These are phyloP conservation scores for Coemansia sp. DNA, from an alignment of 192 early-diverging fungal genomes.

Conservation along the genomic window DNA sequence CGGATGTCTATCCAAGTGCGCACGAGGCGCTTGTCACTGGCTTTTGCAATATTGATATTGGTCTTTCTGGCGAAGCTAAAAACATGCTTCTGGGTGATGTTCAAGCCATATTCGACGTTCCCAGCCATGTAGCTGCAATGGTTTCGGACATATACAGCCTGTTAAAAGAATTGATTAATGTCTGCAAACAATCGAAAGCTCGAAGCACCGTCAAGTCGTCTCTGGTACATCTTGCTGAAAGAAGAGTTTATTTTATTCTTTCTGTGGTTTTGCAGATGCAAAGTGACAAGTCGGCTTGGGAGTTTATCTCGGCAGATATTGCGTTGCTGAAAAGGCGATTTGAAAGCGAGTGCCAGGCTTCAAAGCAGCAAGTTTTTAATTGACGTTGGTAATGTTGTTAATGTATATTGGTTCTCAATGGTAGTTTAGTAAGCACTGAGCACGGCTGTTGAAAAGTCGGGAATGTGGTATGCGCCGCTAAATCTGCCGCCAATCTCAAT, in stretches of 20 bases:
- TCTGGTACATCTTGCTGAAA: slow-evolving; percentile 17
- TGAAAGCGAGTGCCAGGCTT: slow-evolving; percentile 21
- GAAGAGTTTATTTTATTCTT: slow-evolving; percentile 33
- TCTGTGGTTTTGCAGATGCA: slow-evolving; percentile 41
- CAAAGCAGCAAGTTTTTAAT: neutral
- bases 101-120: slow-evolving; percentile 18
- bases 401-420: no score
- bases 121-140: slow-evolving; percentile 29
- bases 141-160: slow-evolving; percentile 37
- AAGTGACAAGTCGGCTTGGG: slow-evolving; percentile 28
- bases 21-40: slow-evolving; percentile 32
- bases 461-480: slow-evolving; percentile 22
- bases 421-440: neutral
- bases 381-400: neutral
- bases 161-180: slow-evolving; percentile 12
- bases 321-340: slow-evolving; percentile 32
- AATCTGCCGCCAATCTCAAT: slow-evolving; percentile 37
- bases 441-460: slow-evolving; percentile 21
- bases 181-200: neutral
- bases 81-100: slow-evolving; percentile 31
- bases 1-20: slow-evolving; percentile 34
- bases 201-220: slow-evolving; percentile 7
- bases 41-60: slow-evolving; percentile 27
- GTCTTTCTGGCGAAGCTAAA: slow-evolving; percentile 21
- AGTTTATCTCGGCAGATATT: slow-evolving; percentile 44